Conservation (phyloP, 805 yeast species). For the Saccharomycopsis babjevae region DNA sequence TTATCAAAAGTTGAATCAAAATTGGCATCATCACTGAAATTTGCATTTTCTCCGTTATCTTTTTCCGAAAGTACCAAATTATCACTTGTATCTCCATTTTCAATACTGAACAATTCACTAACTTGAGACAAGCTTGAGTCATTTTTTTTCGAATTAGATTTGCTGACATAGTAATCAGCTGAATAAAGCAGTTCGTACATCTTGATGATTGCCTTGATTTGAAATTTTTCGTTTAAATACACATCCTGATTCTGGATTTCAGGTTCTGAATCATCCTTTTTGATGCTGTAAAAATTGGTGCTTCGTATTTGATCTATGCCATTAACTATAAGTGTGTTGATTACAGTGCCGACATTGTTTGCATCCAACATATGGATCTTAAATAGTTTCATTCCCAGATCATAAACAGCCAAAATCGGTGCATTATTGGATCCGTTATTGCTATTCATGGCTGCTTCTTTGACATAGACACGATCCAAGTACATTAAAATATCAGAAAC, state of each 20-base stretch:
- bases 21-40: slow-evolving; percentile 12
- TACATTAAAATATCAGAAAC: slow-evolving; percentile 80
- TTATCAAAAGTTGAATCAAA: slow-evolving; percentile 37
- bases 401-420: slow-evolving; percentile 55
- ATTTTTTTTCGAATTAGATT: slow-evolving; percentile 29
- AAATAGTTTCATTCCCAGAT: slow-evolving; percentile 61
- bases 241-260: neutral
- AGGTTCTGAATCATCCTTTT: slow-evolving; percentile 18
- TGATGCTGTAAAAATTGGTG: neutral
- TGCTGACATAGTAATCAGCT: neutral
- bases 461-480: slow-evolving; percentile 74
- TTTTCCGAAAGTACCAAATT: slow-evolving; percentile 3
- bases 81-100: slow-evolving; percentile 9
- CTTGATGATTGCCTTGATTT: slow-evolving; percentile 49
- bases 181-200: slow-evolving; percentile 56
- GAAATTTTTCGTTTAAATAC: slow-evolving; percentile 32
- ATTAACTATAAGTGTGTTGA: slow-evolving; percentile 40
- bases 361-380: slow-evolving; percentile 47
- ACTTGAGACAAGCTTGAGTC: neutral
- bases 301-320: slow-evolving; percentile 31
- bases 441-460: slow-evolving; percentile 33
- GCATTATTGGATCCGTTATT: neutral
- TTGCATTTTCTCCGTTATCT: slow-evolving; percentile 12
- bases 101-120: slow-evolving; percentile 15
- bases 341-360: slow-evolving; percentile 39